A percentile compares a stretch with the other conserved stretches of the same genome.
Evolutionary conservation across 2,329 filamentous ascomycete genomes (phyloP).

Genomic region (Trichophyton simii): DNA sequence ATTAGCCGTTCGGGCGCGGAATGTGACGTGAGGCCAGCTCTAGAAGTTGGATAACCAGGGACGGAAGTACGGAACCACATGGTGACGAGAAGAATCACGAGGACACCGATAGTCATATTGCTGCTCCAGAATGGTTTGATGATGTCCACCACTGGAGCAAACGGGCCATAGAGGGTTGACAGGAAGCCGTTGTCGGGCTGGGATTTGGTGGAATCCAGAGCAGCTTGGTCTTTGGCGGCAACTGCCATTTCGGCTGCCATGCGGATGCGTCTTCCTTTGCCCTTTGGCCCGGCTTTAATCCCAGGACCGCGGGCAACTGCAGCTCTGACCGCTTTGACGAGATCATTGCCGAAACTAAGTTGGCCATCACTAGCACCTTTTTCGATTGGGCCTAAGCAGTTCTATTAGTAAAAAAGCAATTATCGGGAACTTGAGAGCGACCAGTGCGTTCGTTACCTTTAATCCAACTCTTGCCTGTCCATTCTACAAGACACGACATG

Average conservation of each 20-base stretch:
- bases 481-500: slow-evolving; percentile 84
- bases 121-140: slow-evolving; percentile 59
- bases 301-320: slow-evolving; percentile 49
- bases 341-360: slow-evolving; percentile 63
- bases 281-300: slow-evolving; percentile 39
- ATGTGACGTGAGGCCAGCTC: slow-evolving; percentile 29
- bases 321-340: slow-evolving; percentile 61
- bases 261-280: slow-evolving; percentile 50
- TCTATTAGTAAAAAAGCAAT: background rate
- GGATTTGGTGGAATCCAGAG: slow-evolving; percentile 27
- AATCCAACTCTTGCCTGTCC: slow-evolving; percentile 96
- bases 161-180: slow-evolving; percentile 59
- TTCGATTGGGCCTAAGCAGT: slow-evolving; percentile 67
- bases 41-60: slow-evolving; percentile 24
- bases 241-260: slow-evolving; percentile 32
- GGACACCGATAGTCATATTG: slow-evolving; percentile 63
- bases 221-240: slow-evolving; percentile 34
- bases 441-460: slow-evolving; percentile 53
- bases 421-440: background rate
- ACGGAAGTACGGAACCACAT: slow-evolving; percentile 52
- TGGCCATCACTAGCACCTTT: slow-evolving; percentile 91
- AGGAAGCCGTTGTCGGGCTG: slow-evolving; percentile 58
- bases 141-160: slow-evolving; percentile 59
- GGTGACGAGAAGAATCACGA: slow-evolving; percentile 60
- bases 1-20: slow-evolving; percentile 54